phyloP scores from a whole-genome alignment of 768 basidiomycete species.

The Favolaschia claudopus region DNA sequence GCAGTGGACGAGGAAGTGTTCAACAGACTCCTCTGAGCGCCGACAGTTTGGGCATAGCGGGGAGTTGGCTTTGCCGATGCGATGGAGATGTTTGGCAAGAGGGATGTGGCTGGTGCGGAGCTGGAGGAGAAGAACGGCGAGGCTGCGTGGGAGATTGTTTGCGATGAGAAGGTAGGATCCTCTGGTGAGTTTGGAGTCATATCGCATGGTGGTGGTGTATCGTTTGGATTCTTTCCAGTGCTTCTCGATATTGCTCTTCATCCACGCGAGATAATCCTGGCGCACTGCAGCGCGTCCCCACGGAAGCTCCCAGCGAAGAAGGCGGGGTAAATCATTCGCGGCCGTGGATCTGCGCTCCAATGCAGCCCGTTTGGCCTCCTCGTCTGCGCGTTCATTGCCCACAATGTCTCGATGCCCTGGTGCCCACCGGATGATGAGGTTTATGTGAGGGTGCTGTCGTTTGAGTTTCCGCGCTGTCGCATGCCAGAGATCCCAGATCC shows the following conservation, averaged over 20 bases:
- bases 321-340: background rate
- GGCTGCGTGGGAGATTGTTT: background rate
- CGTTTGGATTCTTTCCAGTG: background rate
- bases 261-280: background rate
- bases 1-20: conserved; percentile 25
- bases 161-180: background rate
- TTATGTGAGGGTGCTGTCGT: background rate
- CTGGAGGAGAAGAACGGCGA: conserved; percentile 24
- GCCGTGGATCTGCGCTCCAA: too few relatives aligned
- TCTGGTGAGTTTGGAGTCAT: background rate
- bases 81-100: conserved; percentile 30
- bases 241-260: background rate
- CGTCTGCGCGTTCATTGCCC: conserved; percentile 29
- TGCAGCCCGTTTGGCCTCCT: conserved; percentile 26
- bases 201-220: background rate
- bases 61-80: conserved; percentile 20
- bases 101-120: conserved; percentile 26
- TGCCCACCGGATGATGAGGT: conserved; percentile 23
- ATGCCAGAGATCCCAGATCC: conserved; percentile 8
- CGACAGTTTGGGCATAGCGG: conserved; percentile 27
- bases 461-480: background rate
- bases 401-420: conserved; percentile 28
- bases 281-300: background rate
- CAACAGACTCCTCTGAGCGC: conserved; percentile 12
- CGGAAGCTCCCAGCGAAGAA: background rate